Base-by-base conservation (phyloP, 345 rosid species). In the Adansonia digitata region DNA sequence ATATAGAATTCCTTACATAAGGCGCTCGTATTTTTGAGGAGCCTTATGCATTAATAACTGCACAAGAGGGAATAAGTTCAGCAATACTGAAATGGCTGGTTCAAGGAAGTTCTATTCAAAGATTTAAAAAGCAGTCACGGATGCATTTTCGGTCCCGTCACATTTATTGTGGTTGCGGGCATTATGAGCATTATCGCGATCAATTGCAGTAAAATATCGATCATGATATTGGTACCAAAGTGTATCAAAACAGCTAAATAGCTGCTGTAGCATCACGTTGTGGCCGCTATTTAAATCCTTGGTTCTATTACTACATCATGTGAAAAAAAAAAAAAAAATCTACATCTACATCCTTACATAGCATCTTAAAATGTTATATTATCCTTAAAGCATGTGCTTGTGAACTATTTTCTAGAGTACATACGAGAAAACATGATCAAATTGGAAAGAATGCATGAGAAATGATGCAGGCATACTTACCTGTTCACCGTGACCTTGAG, bases 401-500 rank as follows among this genome's bases (percentile, higher is more conserved):
- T 37, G 13, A 53, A 63, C 63, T 64, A 17, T 42, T 48, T 26
- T 43, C 26, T 12, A 1, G 49, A 26, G 34, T 13, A 24, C 18
- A 56, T 26, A 4, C 26, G 7, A n/a, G 15, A 11, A 10, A 56
- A 12, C 1, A 26, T 17, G 26, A 56, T 26, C 14, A 56, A 56
- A 56, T 7, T 52, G 4, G 62, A 24, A 26, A 26, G 15, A 56
- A 55, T 24, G 8, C 34, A 26, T 56, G 65, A 43, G 40, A 27
- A 20, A 7, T 26, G 46, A 51, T 34, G 55, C 56, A 74, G n/a
- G 56, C 6, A 55, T 5, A 77, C 87, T 64, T 22, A 82, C 99
- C 97, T 95, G 99, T 85, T 95, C 99, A 62, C 99, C 93, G 76
- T 95, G 99, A 77, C 99, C 99, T 76, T 93, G 99, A 5, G 99